Conservation (phyloP, 768 basidiomycete species). For the Paxillus involutus region DNA sequence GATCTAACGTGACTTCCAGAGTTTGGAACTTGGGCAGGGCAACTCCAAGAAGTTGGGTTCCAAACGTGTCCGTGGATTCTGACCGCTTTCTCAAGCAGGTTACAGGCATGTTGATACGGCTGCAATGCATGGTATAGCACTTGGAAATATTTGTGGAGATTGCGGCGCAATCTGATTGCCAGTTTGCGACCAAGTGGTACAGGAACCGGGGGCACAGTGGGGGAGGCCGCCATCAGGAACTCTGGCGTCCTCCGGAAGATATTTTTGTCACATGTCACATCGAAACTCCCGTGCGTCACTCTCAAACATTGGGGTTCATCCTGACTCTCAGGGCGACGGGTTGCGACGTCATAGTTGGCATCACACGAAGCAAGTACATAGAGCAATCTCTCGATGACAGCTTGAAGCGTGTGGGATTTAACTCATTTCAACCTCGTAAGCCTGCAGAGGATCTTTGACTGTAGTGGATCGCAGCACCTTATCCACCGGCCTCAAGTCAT, state of each 20-base stretch:
- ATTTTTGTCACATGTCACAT: constrained; percentile 51
- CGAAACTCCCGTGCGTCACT: constrained; percentile 41
- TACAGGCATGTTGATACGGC: constrained; percentile 46
- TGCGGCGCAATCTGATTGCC: background rate
- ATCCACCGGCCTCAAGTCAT: constrained; percentile 40
- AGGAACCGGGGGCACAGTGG: constrained; percentile 43
- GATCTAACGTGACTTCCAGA: background rate
- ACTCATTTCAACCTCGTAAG: constrained; percentile 46
- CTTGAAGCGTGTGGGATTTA: constrained; percentile 32
- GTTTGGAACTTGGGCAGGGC: constrained; percentile 1
- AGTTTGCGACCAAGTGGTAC: background rate
- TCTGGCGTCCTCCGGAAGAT: constrained; percentile 49
- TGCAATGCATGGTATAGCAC: constrained; percentile 29
- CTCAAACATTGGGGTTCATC: background rate
- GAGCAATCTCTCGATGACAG: constrained; percentile 33
- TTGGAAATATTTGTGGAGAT: background rate
- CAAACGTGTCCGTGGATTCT: background rate
- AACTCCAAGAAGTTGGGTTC: background rate
- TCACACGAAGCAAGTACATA: constrained; percentile 37
- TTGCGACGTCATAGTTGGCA: constrained; percentile 15
- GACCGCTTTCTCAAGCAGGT: constrained; percentile 30
- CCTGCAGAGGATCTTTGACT: background rate
- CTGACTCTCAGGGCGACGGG: background rate
- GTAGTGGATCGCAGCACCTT: constrained; percentile 27
- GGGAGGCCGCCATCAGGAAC: constrained; percentile 42